Evolutionary conservation across 306 rosid genomes (phyloP).

Genomic region (Medicago arabica): DNA sequence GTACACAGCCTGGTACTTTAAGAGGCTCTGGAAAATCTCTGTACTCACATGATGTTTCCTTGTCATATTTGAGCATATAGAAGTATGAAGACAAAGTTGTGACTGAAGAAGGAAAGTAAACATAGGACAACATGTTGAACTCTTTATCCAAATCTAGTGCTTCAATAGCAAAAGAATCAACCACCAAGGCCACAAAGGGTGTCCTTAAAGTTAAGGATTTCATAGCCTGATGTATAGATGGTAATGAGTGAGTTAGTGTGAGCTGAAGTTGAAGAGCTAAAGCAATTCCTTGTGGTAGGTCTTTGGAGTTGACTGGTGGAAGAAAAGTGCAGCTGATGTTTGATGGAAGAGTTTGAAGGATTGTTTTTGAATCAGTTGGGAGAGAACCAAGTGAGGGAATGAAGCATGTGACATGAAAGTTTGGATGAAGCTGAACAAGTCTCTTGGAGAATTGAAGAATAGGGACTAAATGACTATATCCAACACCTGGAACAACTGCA

Average conservation of each 20-base stretch:
- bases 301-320: too few relatives aligned
- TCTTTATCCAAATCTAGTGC: neutral
- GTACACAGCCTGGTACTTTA: neutral
- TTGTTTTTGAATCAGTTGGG: too few relatives aligned
- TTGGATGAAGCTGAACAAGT: too few relatives aligned
- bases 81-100: slow-evolving; percentile 1
- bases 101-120: neutral
- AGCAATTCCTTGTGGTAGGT: too few relatives aligned
- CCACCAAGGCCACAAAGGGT: neutral
- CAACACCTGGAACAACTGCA: too few relatives aligned
- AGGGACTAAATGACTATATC: too few relatives aligned
- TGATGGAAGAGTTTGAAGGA: too few relatives aligned
- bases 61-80: neutral
- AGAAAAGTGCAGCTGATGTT: too few relatives aligned
- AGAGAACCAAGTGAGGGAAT: too few relatives aligned
- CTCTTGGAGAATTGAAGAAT: too few relatives aligned
- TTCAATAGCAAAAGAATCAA: neutral
- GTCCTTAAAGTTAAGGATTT: neutral
- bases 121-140: slow-evolving; percentile 29
- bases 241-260: slow-evolving; percentile 1
- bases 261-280: neutral
- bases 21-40: neutral
- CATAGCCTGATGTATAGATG: slow-evolving; percentile 14
- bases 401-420: too few relatives aligned
- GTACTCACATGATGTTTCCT: slow-evolving; percentile 24